Percentiles rank a stretch among this genome's conserved stretches.
Conservation (phyloP, 164 flowering plant genomes). For the Berberis vulgaris region DNA sequence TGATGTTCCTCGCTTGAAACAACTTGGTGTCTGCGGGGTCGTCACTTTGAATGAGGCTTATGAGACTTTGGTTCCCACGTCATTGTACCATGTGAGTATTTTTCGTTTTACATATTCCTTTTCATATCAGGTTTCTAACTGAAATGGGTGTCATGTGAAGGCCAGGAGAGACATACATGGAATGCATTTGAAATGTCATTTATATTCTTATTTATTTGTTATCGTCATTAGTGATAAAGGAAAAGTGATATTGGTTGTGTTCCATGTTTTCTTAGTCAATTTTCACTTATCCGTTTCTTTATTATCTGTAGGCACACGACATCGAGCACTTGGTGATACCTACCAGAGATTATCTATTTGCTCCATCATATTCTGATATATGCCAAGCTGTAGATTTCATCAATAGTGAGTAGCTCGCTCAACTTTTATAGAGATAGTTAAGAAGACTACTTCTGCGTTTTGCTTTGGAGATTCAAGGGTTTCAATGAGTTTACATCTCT, state of each 20-base stretch:
- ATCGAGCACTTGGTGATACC: conserved; percentile 85
- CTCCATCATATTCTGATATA: conserved; percentile 60
- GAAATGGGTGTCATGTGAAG: too few species aligned
- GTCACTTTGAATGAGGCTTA: conserved; percentile 86
- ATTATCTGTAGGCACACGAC: conserved; percentile 40
- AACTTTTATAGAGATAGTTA: background rate
- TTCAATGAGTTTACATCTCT: background rate
- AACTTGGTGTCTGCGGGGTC: conserved; percentile 78
- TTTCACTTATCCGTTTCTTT: background rate
- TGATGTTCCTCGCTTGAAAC: conserved; percentile 70
- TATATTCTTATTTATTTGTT: too few species aligned
- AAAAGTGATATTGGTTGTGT: background rate
- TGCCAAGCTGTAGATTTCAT: conserved; percentile 76
- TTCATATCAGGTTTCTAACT: background rate
- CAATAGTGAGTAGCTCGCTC: conserved; percentile 39
- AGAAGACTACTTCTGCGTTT: too few species aligned
- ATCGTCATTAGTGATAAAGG: background rate
- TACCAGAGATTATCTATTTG: conserved; percentile 92
- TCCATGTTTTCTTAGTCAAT: background rate
- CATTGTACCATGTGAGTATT: conserved; percentile 58
- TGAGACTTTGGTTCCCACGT: conserved; percentile 84
- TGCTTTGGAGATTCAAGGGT: background rate
- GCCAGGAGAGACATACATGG: too few species aligned
- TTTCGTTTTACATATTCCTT: background rate
- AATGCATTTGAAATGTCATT: too few species aligned